Evolutionary conservation across 1,139 yeast species (phyloP), one percentile per base, ranked within the genome.

Genomic region (Pichia terricola): DNA sequence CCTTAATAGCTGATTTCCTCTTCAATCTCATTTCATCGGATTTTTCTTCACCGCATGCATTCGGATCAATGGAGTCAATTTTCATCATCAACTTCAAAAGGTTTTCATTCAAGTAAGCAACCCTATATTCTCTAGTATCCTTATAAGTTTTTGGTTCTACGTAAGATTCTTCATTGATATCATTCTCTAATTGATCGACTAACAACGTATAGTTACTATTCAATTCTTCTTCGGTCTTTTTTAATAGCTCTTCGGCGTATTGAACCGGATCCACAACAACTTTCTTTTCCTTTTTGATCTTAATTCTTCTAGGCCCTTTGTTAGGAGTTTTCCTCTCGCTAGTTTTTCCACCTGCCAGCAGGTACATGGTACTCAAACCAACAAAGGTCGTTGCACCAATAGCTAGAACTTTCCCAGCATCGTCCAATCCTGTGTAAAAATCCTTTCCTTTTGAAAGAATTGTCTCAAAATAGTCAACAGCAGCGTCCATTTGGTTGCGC

Each of bases 11-110:
- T 46, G 69, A 71, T 58, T 76, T 81, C 54, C 94, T 70, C 55
- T 70, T 70, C 38, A 34, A 7, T 25, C 31, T 30, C 2, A 38
- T 16, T 25, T 30, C 35, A 16, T 30, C 40, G 5, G 25, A n/a
- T 11, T 27, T 30, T 6, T 30, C 16, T 16, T 30, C 35, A 11
- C 65, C 71, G 53, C 75, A 73, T 61, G 59, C 63, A 50, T 53
- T 57, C 0, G 73, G 71, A 45, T 82, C 87, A 37, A 83, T 68
- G 3, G 73, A 79, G 54, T 83, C 94, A 48, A 83, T 66, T 48
- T 72, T 75, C 69, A 83, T 69, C 53, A 81, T 62, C 52, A 81
- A 72, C 57, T 82, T 81, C 59, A 82, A 66, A 42, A 82, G 64
- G 72, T 74, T 73, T 58, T 83, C 94, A 51, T 77, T 81, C 57